Conservation (phyloP, 1,284 basidiomycete genomes). For the Tranzscheliella williamsii region DNA sequence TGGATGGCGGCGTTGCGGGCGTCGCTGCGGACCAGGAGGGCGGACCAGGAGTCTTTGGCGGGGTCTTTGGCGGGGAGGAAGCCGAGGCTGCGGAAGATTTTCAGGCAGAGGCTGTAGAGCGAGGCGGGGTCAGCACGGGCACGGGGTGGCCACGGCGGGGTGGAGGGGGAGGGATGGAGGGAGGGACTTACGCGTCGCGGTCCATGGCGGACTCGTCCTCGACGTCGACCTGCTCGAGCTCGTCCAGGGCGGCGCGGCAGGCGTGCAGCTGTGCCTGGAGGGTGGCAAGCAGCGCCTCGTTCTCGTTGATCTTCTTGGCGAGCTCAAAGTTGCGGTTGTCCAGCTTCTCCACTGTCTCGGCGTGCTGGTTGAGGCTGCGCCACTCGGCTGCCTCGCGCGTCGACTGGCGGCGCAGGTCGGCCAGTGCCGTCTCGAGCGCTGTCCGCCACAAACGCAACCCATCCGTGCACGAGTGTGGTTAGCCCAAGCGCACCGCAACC, state of each 20-base stretch:
- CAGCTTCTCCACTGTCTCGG: slow-evolving; percentile 34
- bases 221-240: slow-evolving; percentile 40
- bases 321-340: slow-evolving; percentile 52
- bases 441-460: not conserved
- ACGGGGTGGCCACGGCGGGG: not conserved
- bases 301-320: slow-evolving; percentile 52
- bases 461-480: not conserved
- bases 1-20: slow-evolving; percentile 44
- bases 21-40: slow-evolving; percentile 39
- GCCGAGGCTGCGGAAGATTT: slow-evolving; percentile 44
- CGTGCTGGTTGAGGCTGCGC: slow-evolving; percentile 34
- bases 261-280: slow-evolving; percentile 43
- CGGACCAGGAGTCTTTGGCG: slow-evolving; percentile 15
- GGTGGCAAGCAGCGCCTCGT: slow-evolving; percentile 29
- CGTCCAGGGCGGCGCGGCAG: slow-evolving; percentile 28
- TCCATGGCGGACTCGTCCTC: slow-evolving; percentile 47
- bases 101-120: slow-evolving; percentile 20
- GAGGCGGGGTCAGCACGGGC: not conserved
- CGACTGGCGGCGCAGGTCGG: slow-evolving; percentile 34
- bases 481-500: not conserved
- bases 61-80: slow-evolving; percentile 34
- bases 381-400: slow-evolving; percentile 48
- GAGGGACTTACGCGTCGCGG: slow-evolving; percentile 40
- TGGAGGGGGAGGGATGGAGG: not conserved
- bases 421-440: slow-evolving; percentile 22